Evolutionary conservation across 805 yeast species (phyloP), one percentile per base, ranked within the genome.

Genomic region (Wickerhamiella allomyrinae): DNA sequence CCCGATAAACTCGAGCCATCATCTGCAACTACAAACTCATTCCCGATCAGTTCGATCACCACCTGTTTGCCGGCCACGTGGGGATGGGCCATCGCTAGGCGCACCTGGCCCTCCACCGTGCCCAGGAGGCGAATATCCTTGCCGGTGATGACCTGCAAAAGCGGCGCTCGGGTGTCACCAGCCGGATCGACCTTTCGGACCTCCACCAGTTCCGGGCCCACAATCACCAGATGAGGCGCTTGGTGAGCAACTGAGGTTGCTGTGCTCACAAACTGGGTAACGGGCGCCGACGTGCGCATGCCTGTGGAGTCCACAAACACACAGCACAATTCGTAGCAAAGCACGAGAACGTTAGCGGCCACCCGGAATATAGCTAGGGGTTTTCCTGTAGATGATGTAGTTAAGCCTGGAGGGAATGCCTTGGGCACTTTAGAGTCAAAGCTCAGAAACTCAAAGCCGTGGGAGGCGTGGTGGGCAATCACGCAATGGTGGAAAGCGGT

Each of bases 271-370:
- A 71, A 73, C 44, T 62, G 58, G 2, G 76, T 57, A 29, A 66
- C 55, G 7, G 67, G 57, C 27, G 58, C 60, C 17, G 73, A 58
- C n/a, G 60, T 45, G n/a, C 57, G 41, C 11, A 43, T 45, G 11
- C 68, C 69, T 33, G 68, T 64, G 38, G 71, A 69, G 54, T 79
- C 76, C 44, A 77, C 69, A 44, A 76, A 76, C 2, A 83, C 63
- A 3, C 83, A 85, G 51, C 79, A 76, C 41, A 76, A 76, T 43
- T 72, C 80, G 61, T 81, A 84, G 29, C 81, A 79, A 37, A 81
- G 57, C 11, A 81, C 58, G 41, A 77, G 71, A 11, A 65, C 60
- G 41, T 71, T 65, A 38, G 73, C 72, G 7, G 66, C 58, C n/a
- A 79, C 63, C 51, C 74, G 73, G 54, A 71, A 77, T 69, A 52